These are phyloP conservation scores for Kodamaea sp. DNA, from an alignment of 1,139 yeast genomes.

Conservation along the genomic window DNA sequence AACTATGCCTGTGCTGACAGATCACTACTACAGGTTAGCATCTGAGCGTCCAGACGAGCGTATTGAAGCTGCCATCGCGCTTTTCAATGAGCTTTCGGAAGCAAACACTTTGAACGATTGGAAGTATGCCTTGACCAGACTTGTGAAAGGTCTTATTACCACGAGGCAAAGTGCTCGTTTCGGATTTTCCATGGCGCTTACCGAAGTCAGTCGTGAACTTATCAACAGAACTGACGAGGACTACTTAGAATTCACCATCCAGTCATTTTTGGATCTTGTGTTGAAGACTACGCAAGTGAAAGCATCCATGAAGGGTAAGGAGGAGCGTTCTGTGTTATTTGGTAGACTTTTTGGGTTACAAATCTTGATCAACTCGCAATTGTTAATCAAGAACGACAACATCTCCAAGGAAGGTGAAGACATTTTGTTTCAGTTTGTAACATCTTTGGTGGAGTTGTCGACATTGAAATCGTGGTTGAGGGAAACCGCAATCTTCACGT, in stretches of 20 bases:
- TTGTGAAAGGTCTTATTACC: constrained; percentile 79
- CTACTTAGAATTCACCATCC: constrained; percentile 34
- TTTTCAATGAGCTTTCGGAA: constrained; percentile 58
- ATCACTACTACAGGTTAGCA: constrained; percentile 75
- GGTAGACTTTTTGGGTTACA: constrained; percentile 88
- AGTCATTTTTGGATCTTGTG: constrained; percentile 46
- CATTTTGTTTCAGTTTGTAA: constrained; percentile 40
- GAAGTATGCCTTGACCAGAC: constrained; percentile 77
- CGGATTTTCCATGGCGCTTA: constrained; percentile 86
- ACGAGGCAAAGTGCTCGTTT: constrained; percentile 81
- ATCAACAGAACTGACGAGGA: constrained; percentile 21
- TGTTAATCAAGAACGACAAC: constrained; percentile 36
- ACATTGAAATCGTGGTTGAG: constrained; percentile 78
- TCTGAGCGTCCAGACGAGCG: constrained; percentile 78
- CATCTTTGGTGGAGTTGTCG: constrained; percentile 59
- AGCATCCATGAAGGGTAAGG: constrained; percentile 70
- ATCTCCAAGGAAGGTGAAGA: constrained; percentile 27
- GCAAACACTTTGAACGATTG: constrained; percentile 60
- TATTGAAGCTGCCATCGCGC: constrained; percentile 65
- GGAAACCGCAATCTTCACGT: constrained; percentile 75
- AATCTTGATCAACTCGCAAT: constrained; percentile 60
- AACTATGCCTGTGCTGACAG: constrained; percentile 59
- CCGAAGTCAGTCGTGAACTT: constrained; percentile 67
- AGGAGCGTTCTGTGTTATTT: constrained; percentile 76
- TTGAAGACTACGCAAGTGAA: constrained; percentile 43